Conservation (phyloP, 2,329 filamentous ascomycete species). For the Sarocladium kiliense region DNA sequence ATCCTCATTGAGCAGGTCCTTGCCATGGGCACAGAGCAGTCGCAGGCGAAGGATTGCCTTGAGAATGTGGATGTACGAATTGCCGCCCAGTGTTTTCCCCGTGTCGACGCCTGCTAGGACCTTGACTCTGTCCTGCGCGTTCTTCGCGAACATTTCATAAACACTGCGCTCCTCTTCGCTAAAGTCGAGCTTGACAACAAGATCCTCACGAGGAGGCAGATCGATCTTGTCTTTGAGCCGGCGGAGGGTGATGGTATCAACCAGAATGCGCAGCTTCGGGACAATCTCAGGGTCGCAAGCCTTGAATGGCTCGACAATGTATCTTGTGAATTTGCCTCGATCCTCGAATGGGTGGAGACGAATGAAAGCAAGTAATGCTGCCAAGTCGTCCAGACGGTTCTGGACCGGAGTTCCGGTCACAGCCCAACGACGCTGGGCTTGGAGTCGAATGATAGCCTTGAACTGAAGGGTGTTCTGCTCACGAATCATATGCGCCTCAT, state of each 20-base stretch:
- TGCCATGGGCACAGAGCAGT: constrained; percentile 89
- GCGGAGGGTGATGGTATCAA: constrained; percentile 90
- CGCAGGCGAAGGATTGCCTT: constrained; percentile 87
- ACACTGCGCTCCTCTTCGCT: constrained; percentile 67
- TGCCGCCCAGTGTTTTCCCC: constrained; percentile 68
- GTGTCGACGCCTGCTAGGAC: constrained; percentile 58
- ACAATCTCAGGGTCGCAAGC: constrained; percentile 78
- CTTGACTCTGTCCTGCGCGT: constrained; percentile 74
- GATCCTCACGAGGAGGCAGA: constrained; percentile 68
- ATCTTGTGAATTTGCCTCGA: constrained; percentile 65
- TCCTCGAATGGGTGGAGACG: constrained; percentile 82
- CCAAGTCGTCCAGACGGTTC: constrained; percentile 86
- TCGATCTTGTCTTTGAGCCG: constrained; percentile 89
- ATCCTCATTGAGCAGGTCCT: constrained; percentile 78
- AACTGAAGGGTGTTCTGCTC: constrained; percentile 78
- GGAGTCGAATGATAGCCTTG: constrained; percentile 74
- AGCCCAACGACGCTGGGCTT: constrained; percentile 83
- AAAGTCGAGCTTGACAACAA: constrained; percentile 70
- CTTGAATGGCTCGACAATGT: constrained; percentile 84
- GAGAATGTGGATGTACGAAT: constrained; percentile 88
- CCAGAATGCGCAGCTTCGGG: constrained; percentile 78
- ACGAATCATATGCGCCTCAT: constrained; percentile 93
- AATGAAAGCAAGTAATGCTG: constrained; percentile 80
- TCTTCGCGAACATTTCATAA: constrained; percentile 79
- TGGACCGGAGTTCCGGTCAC: constrained; percentile 97